Evolutionary conservation across 495 filamentous ascomycete species (phyloP).

Genomic region (Ascobolus immersus): DNA sequence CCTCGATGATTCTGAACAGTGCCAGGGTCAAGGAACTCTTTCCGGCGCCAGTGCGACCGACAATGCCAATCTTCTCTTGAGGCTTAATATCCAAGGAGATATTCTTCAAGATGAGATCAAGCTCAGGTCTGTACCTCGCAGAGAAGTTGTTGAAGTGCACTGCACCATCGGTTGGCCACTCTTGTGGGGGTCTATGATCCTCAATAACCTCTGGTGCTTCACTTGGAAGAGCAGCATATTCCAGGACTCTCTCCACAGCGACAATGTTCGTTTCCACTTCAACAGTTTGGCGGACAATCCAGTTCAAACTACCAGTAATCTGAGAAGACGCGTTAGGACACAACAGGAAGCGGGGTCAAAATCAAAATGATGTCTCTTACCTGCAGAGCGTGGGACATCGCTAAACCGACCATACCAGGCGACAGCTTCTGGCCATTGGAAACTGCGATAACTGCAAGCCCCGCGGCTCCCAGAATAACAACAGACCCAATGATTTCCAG

Average conservation of each 20-base stretch:
- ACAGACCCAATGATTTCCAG: conserved; percentile 91
- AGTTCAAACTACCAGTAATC: conserved; percentile 96
- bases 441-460: conserved; percentile 61
- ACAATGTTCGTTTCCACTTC: conserved; percentile 99
- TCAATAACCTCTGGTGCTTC: conserved; percentile 90
- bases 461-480: conserved; percentile 70
- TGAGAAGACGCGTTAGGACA: conserved; percentile 18
- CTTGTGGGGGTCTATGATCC: conserved; percentile 57
- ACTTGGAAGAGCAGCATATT: conserved; percentile 80
- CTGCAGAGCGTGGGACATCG: conserved; percentile 83
- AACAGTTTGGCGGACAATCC: conserved; percentile 97
- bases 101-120: conserved; percentile 61
- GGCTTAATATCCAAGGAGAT: conserved; percentile 69
- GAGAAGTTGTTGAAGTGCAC: conserved; percentile 74
- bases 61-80: conserved; percentile 84
- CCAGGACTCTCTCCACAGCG: conserved; percentile 88
- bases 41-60: conserved; percentile 85
- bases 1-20: conserved; percentile 89
- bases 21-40: conserved; percentile 91
- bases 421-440: conserved; percentile 39
- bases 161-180: conserved; percentile 78
- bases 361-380: conserved; percentile 4
- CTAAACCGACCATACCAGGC: conserved; percentile 64
- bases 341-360: neutral
- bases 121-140: conserved; percentile 66